These are phyloP conservation scores for Cladosporium velox DNA, from an alignment of 2,329 filamentous ascomycete species.

Conservation along the genomic window DNA sequence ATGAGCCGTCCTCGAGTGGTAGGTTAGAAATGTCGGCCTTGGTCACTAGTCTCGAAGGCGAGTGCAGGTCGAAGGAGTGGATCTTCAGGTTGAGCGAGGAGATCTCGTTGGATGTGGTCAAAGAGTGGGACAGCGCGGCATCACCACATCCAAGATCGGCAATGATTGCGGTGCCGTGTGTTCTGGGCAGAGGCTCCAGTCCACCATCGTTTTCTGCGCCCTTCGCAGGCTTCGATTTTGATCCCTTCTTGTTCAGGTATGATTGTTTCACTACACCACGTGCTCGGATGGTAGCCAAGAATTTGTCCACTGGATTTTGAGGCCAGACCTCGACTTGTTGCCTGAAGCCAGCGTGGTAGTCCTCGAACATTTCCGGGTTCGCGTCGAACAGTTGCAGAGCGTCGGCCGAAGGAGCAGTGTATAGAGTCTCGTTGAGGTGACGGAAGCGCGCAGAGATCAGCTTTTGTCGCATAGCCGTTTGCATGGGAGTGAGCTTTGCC, in stretches of 20 bases:
- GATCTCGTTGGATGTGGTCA: constrained; percentile 58
- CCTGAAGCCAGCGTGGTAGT: constrained; percentile 96
- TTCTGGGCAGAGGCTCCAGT: constrained; percentile 66
- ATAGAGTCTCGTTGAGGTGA: constrained; percentile 94
- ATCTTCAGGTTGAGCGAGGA: constrained; percentile 72
- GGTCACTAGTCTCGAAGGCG: constrained; percentile 74
- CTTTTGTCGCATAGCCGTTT: constrained; percentile 92
- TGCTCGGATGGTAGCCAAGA: constrained; percentile 69
- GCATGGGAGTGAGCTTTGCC: constrained; percentile 81
- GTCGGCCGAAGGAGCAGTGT: constrained; percentile 83
- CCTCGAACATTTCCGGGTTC: constrained; percentile 88
- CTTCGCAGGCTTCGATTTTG: constrained; percentile 44
- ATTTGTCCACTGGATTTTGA: constrained; percentile 90
- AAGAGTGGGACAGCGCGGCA: constrained; percentile 71
- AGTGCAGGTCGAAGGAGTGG: constrained; percentile 84
- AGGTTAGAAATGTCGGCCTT: constrained; percentile 85
- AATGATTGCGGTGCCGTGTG: constrained; percentile 71
- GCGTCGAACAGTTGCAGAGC: constrained; percentile 80
- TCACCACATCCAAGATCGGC: constrained; percentile 94
- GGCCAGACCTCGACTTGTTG: constrained; percentile 96
- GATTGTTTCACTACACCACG: constrained; percentile 59
- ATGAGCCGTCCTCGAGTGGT: constrained; percentile 70
- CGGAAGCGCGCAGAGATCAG: constrained; percentile 93
- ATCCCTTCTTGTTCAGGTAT: constrained; percentile 35
- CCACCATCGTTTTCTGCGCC: constrained; percentile 36